Percentiles rank a stretch among this genome's conserved stretches.
Conservation (phyloP, 179 eudicot species). For the Camellia oleifera region DNA sequence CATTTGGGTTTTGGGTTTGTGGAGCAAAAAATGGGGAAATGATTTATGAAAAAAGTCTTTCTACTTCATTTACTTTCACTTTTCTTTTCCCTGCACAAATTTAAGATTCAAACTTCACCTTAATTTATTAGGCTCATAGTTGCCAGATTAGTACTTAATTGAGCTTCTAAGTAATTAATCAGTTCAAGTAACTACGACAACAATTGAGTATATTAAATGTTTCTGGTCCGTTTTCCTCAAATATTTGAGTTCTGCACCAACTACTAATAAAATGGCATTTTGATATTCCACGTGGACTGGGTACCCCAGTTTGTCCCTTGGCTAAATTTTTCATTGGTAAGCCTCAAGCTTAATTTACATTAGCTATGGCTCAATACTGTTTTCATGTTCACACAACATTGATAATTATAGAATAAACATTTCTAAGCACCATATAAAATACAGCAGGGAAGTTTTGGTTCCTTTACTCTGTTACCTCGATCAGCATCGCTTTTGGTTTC, state of each 20-base stretch:
- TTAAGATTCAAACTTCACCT: too few relatives aligned
- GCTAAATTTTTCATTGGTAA: not conserved
- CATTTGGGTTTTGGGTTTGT: too few relatives aligned
- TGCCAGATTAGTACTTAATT: not conserved
- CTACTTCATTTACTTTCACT: too few relatives aligned
- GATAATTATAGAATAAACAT: not conserved
- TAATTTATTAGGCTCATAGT: not conserved
- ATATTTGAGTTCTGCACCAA: not conserved
- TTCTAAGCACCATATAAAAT: not conserved
- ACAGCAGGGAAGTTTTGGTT: conserved; percentile 1
- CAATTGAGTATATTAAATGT: not conserved
- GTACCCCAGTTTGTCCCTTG: too few relatives aligned
- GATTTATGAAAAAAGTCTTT: too few relatives aligned
- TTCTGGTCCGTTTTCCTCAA: not conserved
- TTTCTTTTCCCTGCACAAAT: too few relatives aligned
- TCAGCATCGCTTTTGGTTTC: not conserved
- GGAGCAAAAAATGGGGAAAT: too few relatives aligned
- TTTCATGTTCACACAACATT: not conserved
- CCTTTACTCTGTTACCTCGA: conserved; percentile 1
- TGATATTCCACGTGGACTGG: not conserved
- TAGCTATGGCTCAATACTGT: too few relatives aligned
- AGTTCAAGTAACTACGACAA: too few relatives aligned
- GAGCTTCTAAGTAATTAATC: not conserved
- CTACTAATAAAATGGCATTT: not conserved
- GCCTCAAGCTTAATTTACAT: too few relatives aligned